Evolutionary conservation across 2,329 filamentous ascomycete genomes (phyloP).

Genomic region (Ceratocystiopsis brevicomis): DNA sequence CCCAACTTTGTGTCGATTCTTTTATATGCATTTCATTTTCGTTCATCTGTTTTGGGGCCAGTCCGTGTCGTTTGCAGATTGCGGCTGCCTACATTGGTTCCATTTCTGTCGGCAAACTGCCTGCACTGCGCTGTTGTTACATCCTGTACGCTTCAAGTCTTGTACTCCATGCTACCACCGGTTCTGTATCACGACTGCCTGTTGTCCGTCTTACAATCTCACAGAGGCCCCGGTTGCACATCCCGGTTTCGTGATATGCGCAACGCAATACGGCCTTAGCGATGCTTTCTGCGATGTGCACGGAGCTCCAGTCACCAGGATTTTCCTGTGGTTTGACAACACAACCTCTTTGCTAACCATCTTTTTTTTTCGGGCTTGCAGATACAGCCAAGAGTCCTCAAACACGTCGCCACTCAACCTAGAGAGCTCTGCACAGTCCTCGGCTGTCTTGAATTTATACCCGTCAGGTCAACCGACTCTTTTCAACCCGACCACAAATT

Average conservation of each 20-base stretch:
- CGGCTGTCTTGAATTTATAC: slow-evolving; percentile 32
- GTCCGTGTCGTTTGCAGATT: too few relatives aligned
- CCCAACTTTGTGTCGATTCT: too few relatives aligned
- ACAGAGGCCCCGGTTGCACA: too few relatives aligned
- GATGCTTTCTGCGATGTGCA: slow-evolving; percentile 8
- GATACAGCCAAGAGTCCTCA: slow-evolving; percentile 34
- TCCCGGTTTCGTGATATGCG: slow-evolving; percentile 4
- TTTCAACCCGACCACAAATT: slow-evolving; percentile 27
- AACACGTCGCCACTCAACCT: slow-evolving; percentile 32
- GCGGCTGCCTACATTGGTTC: too few relatives aligned
- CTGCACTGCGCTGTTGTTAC: too few relatives aligned
- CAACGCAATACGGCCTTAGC: slow-evolving; percentile 19
- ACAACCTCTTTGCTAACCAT: not conserved
- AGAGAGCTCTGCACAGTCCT: slow-evolving; percentile 30
- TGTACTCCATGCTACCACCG: slow-evolving; percentile 16
- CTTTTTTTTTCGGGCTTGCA: slow-evolving; percentile 12
- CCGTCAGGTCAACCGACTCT: slow-evolving; percentile 23
- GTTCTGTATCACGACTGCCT: slow-evolving; percentile 23
- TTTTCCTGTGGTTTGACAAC: too few relatives aligned
- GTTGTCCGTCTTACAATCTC: slow-evolving; percentile 21
- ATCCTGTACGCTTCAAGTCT: not conserved
- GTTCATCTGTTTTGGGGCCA: too few relatives aligned
- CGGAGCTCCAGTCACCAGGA: too few relatives aligned
- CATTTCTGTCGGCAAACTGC: too few relatives aligned
- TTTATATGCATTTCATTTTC: too few relatives aligned